Base-by-base conservation (phyloP, 177 flowering plant species). In the Vitis hybrid region DNA sequence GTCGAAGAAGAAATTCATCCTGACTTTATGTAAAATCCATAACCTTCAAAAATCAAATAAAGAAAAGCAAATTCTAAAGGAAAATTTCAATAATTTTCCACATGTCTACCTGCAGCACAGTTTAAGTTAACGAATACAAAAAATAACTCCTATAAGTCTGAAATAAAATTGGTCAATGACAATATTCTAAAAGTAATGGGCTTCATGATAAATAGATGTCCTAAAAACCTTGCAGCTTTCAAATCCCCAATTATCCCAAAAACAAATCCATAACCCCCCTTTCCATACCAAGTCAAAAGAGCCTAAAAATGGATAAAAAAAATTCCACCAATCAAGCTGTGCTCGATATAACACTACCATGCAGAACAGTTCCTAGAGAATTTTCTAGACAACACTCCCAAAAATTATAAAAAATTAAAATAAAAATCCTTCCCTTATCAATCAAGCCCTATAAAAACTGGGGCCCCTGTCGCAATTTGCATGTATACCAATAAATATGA, bases 1-100 rank as follows among this genome's bases (percentile, higher is more conserved):
- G 89, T 88, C n/a, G 97, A 85, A 77, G 97, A 91, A 18, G 89
- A 86, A 15, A 73, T 88, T 61, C 97, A 88, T 67, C 94, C 93
- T 2, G 91, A 91, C 53, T 91, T 91, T 74, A 60, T 18, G 60
- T 88, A 74, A 80, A 19, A 57, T 26, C 29, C 29, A 26, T 26
- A 26, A 26, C 29, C 29, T 26, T 26, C 29, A 26, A 26, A 3
- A 2, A 26, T 26, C 29, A 26, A 26, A 26, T 26, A 26, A 26
- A 26, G 29, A 26, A 26, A 26, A 26, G 29, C 29, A 26, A 26
- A 26, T 26, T 26, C 29, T 26, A 2, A 0, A 26, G 29, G 29
- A 26, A 26, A 26, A 26, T 26, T 26, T 26, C 29, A 26, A 26
- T 26, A 26, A 26, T 26, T 26, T 26, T 26, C 29, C 29, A 26